Conservation (phyloP, 2,329 filamentous ascomycete species). For the Sclerotinia glacialis region DNA sequence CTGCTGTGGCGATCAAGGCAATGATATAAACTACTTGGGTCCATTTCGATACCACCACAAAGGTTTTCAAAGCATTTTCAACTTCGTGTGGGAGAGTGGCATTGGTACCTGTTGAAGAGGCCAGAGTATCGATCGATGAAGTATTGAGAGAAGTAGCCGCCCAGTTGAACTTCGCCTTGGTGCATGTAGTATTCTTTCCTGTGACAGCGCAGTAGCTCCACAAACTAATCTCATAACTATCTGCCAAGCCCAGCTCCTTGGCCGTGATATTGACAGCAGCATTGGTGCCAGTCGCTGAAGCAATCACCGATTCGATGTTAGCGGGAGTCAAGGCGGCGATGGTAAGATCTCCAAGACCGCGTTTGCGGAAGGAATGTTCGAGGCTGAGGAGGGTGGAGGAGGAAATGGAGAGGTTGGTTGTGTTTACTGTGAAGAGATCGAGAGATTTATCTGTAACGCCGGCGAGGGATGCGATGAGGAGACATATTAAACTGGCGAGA, state of each 20-base stretch:
- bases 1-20: constrained; percentile 64
- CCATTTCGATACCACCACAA: constrained; percentile 73
- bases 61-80: constrained; percentile 65
- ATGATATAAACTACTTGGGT: constrained; percentile 79
- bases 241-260: constrained; percentile 54
- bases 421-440: constrained; percentile 60
- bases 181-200: constrained; percentile 60
- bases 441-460: constrained; percentile 56
- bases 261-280: constrained; percentile 52
- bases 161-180: constrained; percentile 70
- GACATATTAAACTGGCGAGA: constrained; percentile 69
- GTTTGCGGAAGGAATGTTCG: constrained; percentile 22
- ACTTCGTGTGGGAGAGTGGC: constrained; percentile 67
- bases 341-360: constrained; percentile 25
- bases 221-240: constrained; percentile 77
- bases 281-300: neutral
- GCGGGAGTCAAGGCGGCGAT: constrained; percentile 37
- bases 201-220: constrained; percentile 77
- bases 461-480: constrained; percentile 56
- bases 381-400: constrained; percentile 32
- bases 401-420: constrained; percentile 52
- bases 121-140: constrained; percentile 58
- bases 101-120: constrained; percentile 47
- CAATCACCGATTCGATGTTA: constrained; percentile 42
- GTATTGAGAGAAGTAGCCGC: constrained; percentile 68